Evolutionary conservation across 129 eudicot species (phyloP), one percentile per base, ranked within the genome.

Genomic region (Flaveria ramosissima): DNA sequence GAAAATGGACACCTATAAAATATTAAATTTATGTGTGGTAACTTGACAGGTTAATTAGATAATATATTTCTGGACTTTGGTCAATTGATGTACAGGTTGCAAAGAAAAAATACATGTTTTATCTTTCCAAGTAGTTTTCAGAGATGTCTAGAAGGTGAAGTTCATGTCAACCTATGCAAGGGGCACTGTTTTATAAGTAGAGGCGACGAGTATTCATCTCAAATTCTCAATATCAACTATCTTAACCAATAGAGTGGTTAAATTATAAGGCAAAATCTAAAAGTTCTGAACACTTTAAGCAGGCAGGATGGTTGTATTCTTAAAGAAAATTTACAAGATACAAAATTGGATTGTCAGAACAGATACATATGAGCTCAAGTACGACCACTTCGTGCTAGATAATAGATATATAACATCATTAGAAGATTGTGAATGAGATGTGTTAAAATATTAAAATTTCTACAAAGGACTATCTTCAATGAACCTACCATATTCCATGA

Each of bases 81-180:
- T 63, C 14, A 32, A 63, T 27, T 14, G 45, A 23, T 14, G 13
- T 63, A 27, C 43, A 30, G 12, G 45, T 32, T 32, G 69, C 16
- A 66, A 39, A n/a, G 21, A 63, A 30, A 19, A 36, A 6, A 63
- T 14, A 13, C 9, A 14, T 7, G 23, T 21, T 13, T 26, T 11
- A n/a, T 61, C 17, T 61, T 24, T 24, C 4, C 7, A 26, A 61
- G 68, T 61, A 24, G 68, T 26, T 57, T 13, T 61, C 24, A 61
- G 27, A 60, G n/a, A 60, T 56, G 39, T 60, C 8, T 61, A 61
- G 4, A 61, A 26, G 68, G 68, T 61, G 68, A 24, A 61, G 12
- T 24, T 61, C 42, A 24, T 61, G 42, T 61, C 26, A 61, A 61
- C 9, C 41, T 26, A 12, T 61, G 39, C 4, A 24, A 26, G 67